phyloP scores from a whole-genome alignment of 768 basidiomycete species.

The Boletus fagicola region DNA sequence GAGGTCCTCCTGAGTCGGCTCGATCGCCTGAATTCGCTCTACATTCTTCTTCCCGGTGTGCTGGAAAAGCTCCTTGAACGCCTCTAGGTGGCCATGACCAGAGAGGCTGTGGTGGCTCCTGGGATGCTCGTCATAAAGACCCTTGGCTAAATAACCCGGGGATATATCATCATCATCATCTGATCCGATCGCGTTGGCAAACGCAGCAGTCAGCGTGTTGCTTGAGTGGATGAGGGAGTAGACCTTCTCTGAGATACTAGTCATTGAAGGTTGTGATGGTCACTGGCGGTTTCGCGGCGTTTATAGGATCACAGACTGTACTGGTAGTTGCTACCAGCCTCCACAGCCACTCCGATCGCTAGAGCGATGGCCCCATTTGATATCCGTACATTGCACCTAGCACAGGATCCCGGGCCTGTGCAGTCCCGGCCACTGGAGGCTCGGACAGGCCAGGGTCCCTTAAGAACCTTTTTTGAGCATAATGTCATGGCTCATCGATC shows the following conservation, averaged over 20 bases:
- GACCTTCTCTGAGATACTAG: constrained; percentile 32
- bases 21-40: constrained; percentile 19
- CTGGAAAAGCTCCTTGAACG: constrained; percentile 21
- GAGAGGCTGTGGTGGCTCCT: constrained; percentile 29
- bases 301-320: neutral
- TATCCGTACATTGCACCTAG: neutral
- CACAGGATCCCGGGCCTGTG: neutral
- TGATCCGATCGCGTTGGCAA: constrained; percentile 37
- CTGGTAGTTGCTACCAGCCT: neutral
- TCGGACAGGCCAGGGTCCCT: neutral
- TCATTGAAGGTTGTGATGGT: constrained; percentile 16
- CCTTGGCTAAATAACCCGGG: constrained; percentile 38
- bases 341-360: neutral
- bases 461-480: neutral
- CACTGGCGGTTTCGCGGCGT: neutral
- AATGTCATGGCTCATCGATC: neutral
- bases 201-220: constrained; percentile 41
- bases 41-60: constrained; percentile 16
- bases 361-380: neutral
- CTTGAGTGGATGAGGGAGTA: constrained; percentile 32
- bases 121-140: constrained; percentile 35
- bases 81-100: constrained; percentile 15
- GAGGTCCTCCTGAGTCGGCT: constrained; percentile 42
- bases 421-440: neutral
- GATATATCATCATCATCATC: constrained; percentile 18